Conservation (phyloP, 805 yeast species). For the Candida peoriensis region DNA sequence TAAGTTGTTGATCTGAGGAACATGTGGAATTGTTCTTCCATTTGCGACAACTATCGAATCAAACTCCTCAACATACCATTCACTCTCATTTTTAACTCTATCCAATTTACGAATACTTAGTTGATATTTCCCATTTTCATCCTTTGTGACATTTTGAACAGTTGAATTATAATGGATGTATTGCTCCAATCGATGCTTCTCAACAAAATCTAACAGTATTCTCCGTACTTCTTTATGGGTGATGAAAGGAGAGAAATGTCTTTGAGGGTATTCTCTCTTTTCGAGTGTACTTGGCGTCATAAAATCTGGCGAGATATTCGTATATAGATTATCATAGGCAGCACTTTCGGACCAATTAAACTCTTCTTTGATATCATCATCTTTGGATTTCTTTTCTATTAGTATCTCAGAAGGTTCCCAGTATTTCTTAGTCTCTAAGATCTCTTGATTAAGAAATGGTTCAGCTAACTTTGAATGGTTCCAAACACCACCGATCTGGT, state of each 20-base stretch:
- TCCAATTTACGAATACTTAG: constrained; percentile 18
- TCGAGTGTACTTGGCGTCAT: constrained; percentile 26
- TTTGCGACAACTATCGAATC: constrained; percentile 52
- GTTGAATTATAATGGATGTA: constrained; percentile 30
- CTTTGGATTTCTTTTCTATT: constrained; percentile 21
- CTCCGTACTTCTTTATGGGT: constrained; percentile 26
- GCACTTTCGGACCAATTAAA: constrained; percentile 33
- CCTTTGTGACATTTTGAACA: constrained; percentile 31
- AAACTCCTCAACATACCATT: constrained; percentile 37
- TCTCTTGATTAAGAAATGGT: constrained; percentile 19
- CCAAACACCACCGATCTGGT: constrained; percentile 35
- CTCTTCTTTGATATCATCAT: constrained; percentile 21
- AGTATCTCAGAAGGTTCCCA: constrained; percentile 26
- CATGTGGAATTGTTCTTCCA: constrained; percentile 51
- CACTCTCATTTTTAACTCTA: constrained; percentile 15
- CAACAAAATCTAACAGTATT: constrained; percentile 25
- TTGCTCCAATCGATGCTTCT: constrained; percentile 22
- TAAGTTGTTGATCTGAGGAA: constrained; percentile 45
- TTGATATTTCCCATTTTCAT: constrained; percentile 30
- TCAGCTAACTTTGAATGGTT: constrained; percentile 19
- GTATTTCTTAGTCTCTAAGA: constrained; percentile 26
- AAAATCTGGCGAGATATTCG: constrained; percentile 33
- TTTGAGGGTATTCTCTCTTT: constrained; percentile 15
- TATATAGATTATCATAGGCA: constrained; percentile 29
- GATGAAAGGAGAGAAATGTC: constrained; percentile 30